Base-by-base conservation (phyloP, 176 grass and related monocot genomes). In the Carex littledalei region DNA sequence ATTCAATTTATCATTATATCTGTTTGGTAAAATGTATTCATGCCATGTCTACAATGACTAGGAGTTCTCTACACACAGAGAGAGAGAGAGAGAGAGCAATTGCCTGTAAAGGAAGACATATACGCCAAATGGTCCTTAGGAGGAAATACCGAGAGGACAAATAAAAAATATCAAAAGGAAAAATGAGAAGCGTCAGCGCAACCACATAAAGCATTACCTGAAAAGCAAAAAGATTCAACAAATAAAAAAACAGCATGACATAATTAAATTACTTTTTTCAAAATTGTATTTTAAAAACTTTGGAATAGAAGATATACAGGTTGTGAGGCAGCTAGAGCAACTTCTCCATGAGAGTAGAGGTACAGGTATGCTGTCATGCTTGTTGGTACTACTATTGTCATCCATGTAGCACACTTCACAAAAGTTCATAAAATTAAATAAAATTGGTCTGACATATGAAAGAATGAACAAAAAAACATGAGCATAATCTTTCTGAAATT, bases 341-440 rank as follows among this genome's bases (percentile, higher is more conserved):
- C 93, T 88, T 99, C 93, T 82, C 96, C 96, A 86, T 99, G 93
- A 34, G 96, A 99, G 65, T 99, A 95, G 52, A 99, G 52, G 89
- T 99, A 99, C 29, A 95, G 85, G 66, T 99, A 99, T 66, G 96
- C 93, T 87, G 96, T 94, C 93, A 99, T 99, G 82, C 96, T 99
- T 72, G 96, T 95, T 10, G 96, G 96, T 59, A 99, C 93, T 39
- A 95, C 79, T 59, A 99, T 89, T 35, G 93, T 99, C 87, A 99
- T 82, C 96, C 96, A 99, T 37, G 87, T 95, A 54, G 96, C 96
- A 84, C 96, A 95, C 96, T 99, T 80, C 60, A 89, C 84, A 81
- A 76, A 49, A 88, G 71, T 13, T 85, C 41, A 90, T 79, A 61
- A 26, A 86, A 56, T 78, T 16, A 56, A 26, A 56, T 78, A 2